These are phyloP conservation scores for Limnomonas spitsbergensis DNA, from an alignment of 139 green algal species.

Conservation along the genomic window DNA sequence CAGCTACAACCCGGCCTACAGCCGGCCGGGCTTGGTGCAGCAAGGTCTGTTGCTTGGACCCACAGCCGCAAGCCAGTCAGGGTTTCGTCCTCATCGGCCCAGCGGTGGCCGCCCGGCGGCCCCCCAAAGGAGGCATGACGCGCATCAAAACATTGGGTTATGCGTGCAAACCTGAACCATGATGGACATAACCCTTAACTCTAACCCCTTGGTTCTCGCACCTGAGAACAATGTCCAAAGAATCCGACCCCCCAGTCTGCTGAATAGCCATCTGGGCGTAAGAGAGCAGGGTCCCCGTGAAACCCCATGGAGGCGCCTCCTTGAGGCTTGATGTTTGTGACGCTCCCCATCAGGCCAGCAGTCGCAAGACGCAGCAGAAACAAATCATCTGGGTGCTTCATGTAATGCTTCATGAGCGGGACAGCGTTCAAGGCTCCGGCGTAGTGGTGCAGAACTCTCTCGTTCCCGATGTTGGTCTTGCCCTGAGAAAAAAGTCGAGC, in stretches of 20 bases:
- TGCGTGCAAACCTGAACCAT: background rate
- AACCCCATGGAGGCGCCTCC: slow-evolving; percentile 19
- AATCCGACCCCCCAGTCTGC: slow-evolving; percentile 22
- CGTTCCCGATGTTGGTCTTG: slow-evolving; percentile 26
- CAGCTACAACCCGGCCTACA: too few species aligned
- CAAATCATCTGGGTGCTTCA: slow-evolving; percentile 2
- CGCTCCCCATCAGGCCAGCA: slow-evolving; percentile 14
- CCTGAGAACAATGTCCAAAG: slow-evolving; percentile 16
- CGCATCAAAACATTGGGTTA: background rate
- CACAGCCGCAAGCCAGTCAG: background rate
- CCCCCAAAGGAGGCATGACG: background rate
- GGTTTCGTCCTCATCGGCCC: background rate
- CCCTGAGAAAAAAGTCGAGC: background rate
- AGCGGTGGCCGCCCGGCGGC: background rate
- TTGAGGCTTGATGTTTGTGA: slow-evolving; percentile 20
- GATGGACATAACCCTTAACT: background rate
- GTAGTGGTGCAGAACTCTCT: slow-evolving; percentile 26
- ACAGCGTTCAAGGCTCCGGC: slow-evolving; percentile 18
- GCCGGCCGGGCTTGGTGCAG: too few species aligned
- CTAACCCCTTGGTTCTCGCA: background rate
- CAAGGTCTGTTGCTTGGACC: background rate
- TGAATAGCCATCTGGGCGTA: slow-evolving; percentile 7
- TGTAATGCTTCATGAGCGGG: slow-evolving; percentile 11
- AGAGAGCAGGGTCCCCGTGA: slow-evolving; percentile 1
- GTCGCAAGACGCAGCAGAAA: slow-evolving; percentile 3